Evolutionary conservation across 2,329 filamentous ascomycete genomes (phyloP), one percentile per base, ranked within the genome.

Genomic region (Trichophyton mentagrophytes): DNA sequence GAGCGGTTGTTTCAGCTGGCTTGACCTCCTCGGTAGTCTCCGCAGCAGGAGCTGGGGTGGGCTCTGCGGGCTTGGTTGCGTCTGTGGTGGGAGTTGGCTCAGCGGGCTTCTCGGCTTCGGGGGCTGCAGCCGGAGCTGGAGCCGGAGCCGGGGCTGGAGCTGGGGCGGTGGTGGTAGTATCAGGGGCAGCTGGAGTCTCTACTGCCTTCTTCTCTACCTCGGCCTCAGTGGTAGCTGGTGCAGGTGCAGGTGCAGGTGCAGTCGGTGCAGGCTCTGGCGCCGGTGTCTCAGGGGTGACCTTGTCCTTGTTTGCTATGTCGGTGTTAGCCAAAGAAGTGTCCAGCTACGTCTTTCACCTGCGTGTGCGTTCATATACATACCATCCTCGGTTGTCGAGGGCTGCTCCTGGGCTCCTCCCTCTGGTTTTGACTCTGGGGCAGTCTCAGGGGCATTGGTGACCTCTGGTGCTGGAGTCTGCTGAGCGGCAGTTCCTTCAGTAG

Each of bases 331-430:
- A 20, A 47, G 8, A 47, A 47, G 7, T 7, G 17, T 36, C 11
- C 5, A 33, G 0, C n/a, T 27, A 55, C 15, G n/a, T 38, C 8
- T 33, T n/a, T 40, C 17, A 56, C 20, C 20, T 56, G 13, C 8
- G 13, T n/a, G 6, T 6, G 15, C 2, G 4, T 57, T 25, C n/a
- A n/a, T 11, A 78, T 64, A 15, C 36, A 44, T 44, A 44, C 36
- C 55, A 40, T 25, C 36, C 25, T 40, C 36, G 44, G 55, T 20
- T 25, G 33, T 30, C 1, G 55, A 22, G 8, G 55, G 55, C 11
- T 57, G 27, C n/a, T 33, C 51, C n/a, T 33, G 17, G 33, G 55
- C 79, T 67, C 13, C 75, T 67, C 13, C 75, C 71, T 62, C 65
- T 61, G 42, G 65, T 60, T 27, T 60, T 60, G 22, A 38, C 47